These are phyloP conservation scores for Guillardia theta DNA, from an alignment of 78 protist species.

Conservation along the genomic window DNA sequence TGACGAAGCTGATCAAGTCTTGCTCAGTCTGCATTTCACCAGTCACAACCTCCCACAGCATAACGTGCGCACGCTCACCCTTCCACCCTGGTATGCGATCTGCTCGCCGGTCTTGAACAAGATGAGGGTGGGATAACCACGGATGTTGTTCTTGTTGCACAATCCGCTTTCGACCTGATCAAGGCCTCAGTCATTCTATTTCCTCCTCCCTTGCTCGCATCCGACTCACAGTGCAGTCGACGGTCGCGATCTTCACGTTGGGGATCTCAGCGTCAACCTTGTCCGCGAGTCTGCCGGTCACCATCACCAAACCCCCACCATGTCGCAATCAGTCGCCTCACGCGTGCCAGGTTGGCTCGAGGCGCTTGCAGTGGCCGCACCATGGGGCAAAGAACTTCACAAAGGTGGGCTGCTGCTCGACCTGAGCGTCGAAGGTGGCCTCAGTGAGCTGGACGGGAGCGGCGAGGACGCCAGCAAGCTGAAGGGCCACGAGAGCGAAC, in stretches of 20 bases:
- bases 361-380: not conserved
- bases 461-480: no score
- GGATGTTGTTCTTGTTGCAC: not conserved
- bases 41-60: no score
- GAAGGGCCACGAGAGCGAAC: no score
- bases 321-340: not conserved
- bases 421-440: no score
- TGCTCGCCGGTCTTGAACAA: not conserved
- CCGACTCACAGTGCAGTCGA: not conserved
- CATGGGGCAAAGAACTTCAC: conserved; percentile 17
- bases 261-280: not conserved
- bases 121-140: not conserved
- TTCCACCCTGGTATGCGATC: not conserved
- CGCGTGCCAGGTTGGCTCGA: not conserved
- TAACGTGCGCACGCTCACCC: no score
- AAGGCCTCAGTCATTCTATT: not conserved
- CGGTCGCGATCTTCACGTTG: not conserved
- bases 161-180: not conserved
- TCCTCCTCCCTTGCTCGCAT: not conserved
- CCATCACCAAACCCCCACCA: not conserved
- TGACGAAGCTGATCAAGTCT: no score
- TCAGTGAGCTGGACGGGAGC: no score
- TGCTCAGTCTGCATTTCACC: no score
- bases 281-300: not conserved
- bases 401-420: no score